Evolutionary conservation across 306 rosid species (phyloP).

Genomic region (Medicago arabica): DNA sequence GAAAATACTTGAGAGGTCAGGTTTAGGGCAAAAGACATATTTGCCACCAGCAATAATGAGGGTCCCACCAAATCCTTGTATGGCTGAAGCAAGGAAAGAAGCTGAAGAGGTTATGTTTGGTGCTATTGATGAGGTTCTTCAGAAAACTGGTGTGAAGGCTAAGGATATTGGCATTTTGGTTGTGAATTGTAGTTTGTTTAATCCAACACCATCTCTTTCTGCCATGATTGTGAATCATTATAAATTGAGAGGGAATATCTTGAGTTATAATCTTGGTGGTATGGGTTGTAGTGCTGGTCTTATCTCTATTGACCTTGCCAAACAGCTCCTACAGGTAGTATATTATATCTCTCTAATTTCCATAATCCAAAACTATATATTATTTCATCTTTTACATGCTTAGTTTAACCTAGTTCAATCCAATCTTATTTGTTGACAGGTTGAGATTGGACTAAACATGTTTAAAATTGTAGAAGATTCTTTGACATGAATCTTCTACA

Average conservation of each 20-base stretch:
- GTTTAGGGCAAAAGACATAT: slow-evolving; percentile 78
- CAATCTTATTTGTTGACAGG: too few relatives aligned
- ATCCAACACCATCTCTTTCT: slow-evolving; percentile 74
- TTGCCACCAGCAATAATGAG: slow-evolving; percentile 68
- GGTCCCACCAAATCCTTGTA: slow-evolving; percentile 80
- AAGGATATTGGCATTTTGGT: slow-evolving; percentile 89
- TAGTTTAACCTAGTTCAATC: too few relatives aligned
- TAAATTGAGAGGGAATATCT: slow-evolving; percentile 65
- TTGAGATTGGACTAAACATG: too few relatives aligned
- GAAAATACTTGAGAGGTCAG: slow-evolving; percentile 81
- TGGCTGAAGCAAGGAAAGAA: slow-evolving; percentile 89
- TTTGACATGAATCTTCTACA: too few relatives aligned
- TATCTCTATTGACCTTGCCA: slow-evolving; percentile 89
- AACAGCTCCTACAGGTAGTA: slow-evolving; percentile 80
- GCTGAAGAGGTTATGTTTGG: slow-evolving; percentile 94
- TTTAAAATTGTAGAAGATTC: too few relatives aligned
- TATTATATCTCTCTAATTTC: too few relatives aligned
- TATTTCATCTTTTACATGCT: too few relatives aligned
- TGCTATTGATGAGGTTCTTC: slow-evolving; percentile 75
- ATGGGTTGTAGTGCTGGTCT: slow-evolving; percentile 99
- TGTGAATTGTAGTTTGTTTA: slow-evolving; percentile 74
- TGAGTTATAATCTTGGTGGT: slow-evolving; percentile 91
- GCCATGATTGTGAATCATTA: slow-evolving; percentile 74
- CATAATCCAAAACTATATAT: too few relatives aligned
- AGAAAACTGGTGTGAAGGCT: slow-evolving; percentile 74